Base-by-base conservation (phyloP, 2,329 filamentous ascomycete species). In the Acephala macrosclerotiorum region DNA sequence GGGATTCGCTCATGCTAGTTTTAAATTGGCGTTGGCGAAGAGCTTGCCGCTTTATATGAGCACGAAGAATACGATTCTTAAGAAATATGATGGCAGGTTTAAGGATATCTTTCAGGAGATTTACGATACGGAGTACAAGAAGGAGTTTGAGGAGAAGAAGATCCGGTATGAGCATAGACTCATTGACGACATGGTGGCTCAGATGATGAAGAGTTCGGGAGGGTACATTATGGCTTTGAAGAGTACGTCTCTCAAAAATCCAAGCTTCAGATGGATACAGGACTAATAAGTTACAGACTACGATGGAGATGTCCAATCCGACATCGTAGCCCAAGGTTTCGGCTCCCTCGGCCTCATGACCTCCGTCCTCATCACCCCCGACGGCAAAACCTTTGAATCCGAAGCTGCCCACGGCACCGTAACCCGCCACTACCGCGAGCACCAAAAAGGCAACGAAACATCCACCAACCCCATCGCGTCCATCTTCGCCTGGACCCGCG, bases 91-190 rank as follows among this genome's bases (percentile, higher is more conserved):
- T 78, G 96, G 96, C 61, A 89, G 92, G 75, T 99, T 99, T 89
- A 98, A 98, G 90, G 96, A 99, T 78, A 96, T 98, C 80, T 99
- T 99, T 89, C 92, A 99, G 87, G 92, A 96, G 77, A 89, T 98
- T 75, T 99, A 95, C 82, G 93, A 98, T 70, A 87, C 85, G 66
- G 83, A 90, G 75, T 99, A 98, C 86, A 91, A 92, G 86, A 86
- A 88, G 79, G 87, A 93, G 53, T 98, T 98, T 75, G 94, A 97
- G 79, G 90, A 90, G 77, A 93, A 94, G 85, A 88, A 88, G 70
- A 97, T 98, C 83, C 98, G 96, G 96, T 98, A 99, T 79, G 96
- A 99, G 89, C 96, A 99, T 84, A 92, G 96, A 77, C 86, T 99
- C 73, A 98, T 99, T 77, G 96, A 99, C 82, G 96, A 99, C 83